A percentile compares a stretch with the other conserved stretches of the same genome.
These are phyloP conservation scores for Pleomassaria siparia DNA, from an alignment of 2,329 filamentous ascomycete genomes.

Conservation along the genomic window DNA sequence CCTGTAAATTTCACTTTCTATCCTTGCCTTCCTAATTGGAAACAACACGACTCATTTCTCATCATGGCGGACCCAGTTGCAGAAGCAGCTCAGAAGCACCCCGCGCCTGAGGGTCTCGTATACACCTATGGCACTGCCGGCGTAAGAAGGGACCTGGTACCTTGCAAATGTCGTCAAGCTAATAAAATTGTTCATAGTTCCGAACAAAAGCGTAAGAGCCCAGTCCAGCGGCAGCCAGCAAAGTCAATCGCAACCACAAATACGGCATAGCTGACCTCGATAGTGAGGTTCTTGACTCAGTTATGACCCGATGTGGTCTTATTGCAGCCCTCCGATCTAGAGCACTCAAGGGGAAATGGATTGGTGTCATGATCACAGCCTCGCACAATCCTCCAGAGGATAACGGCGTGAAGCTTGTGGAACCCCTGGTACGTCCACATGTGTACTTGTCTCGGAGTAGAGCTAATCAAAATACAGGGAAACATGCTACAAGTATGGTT, in stretches of 20 bases:
- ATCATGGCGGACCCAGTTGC: constrained; percentile 37
- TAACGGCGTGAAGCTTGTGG: constrained; percentile 78
- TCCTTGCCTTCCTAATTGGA: not conserved
- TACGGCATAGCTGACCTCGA: constrained; percentile 35
- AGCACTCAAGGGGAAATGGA: constrained; percentile 85
- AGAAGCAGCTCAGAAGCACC: constrained; percentile 37
- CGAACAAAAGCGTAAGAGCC: constrained; percentile 67
- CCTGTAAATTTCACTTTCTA: constrained; percentile 1
- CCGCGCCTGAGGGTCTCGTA: constrained; percentile 38
- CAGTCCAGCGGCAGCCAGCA: constrained; percentile 17
- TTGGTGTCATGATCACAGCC: constrained; percentile 79
- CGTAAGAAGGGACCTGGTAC: constrained; percentile 48
- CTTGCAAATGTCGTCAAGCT: constrained; percentile 5
- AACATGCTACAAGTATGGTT: constrained; percentile 74
- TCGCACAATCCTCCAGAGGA: constrained; percentile 66
- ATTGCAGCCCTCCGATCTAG: constrained; percentile 85
- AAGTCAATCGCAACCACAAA: not conserved
- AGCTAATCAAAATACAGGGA: constrained; percentile 17
- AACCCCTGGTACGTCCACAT: constrained; percentile 70
- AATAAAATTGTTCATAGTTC: constrained; percentile 50
- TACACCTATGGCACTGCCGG: constrained; percentile 47
- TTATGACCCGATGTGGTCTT: constrained; percentile 89
- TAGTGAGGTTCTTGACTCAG: constrained; percentile 81
- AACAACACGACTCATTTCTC: not conserved
- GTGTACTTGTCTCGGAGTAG: not conserved